A percentile compares a stretch with the other conserved stretches of the same genome.
Conservation (phyloP, 208 protist species). For the Entamoeba invadens region DNA sequence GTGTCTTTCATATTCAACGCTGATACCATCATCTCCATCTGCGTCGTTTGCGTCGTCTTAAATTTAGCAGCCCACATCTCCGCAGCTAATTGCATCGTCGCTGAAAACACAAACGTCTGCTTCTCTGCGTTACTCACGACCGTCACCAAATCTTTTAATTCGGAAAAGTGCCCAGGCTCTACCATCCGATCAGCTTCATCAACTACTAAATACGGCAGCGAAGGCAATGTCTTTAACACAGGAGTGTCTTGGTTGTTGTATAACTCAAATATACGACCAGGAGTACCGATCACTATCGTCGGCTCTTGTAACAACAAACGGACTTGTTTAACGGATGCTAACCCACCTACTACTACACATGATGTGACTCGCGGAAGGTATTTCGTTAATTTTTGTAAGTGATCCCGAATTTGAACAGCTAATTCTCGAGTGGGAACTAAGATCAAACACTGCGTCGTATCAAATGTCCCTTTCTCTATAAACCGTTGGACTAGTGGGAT, state of each 20-base stretch:
- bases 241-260: conserved; percentile 38
- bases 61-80: neutral
- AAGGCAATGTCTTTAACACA: conserved; percentile 40
- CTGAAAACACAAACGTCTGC: neutral
- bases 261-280: conserved; percentile 31
- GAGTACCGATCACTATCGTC: conserved; percentile 28
- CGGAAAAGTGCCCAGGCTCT: neutral
- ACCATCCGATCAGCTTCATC: neutral
- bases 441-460: neutral
- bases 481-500: conserved; percentile 42
- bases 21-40: neutral
- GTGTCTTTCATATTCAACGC: neutral
- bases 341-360: conserved; percentile 30
- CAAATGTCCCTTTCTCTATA: conserved; percentile 44
- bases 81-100: neutral
- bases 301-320: neutral
- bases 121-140: neutral
- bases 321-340: conserved; percentile 1
- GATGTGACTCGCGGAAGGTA: neutral
- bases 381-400: neutral
- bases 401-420: conserved; percentile 18
- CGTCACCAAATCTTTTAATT: neutral
- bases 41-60: neutral
- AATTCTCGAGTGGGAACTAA: conserved; percentile 30
- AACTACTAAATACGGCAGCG: neutral